Percentiles rank a stretch among this genome's conserved stretches.
Evolutionary conservation across 345 rosid species (phyloP).

Genomic region (Aquilaria yunnanensis): DNA sequence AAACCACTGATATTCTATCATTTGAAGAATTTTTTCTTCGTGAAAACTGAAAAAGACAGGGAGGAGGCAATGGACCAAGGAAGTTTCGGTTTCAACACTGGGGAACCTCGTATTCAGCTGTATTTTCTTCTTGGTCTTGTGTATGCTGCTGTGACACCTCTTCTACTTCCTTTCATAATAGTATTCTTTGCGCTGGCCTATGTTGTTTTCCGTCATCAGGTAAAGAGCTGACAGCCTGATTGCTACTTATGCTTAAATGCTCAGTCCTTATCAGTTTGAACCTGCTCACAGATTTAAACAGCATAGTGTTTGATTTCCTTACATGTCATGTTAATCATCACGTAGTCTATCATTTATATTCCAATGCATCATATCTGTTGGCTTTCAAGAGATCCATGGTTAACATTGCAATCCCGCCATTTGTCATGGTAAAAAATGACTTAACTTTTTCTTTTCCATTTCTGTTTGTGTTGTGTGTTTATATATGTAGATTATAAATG

Average conservation of each 20-base stretch:
- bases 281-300: no score
- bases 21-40: slow-evolving; percentile 80
- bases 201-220: slow-evolving; percentile 91
- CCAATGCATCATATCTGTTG: no score
- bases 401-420: no score
- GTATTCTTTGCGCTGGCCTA: slow-evolving; percentile 76
- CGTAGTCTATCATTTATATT: no score
- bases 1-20: slow-evolving; percentile 80
- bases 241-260: no score
- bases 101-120: slow-evolving; percentile 91
- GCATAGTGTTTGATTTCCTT: no score
- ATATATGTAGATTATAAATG: slow-evolving; percentile 68
- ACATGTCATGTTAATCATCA: no score
- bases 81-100: slow-evolving; percentile 75
- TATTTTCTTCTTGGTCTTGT: slow-evolving; percentile 92
- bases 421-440: background rate
- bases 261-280: no score
- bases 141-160: slow-evolving; percentile 77
- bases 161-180: slow-evolving; percentile 74
- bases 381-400: no score
- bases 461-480: background rate
- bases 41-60: slow-evolving; percentile 93
- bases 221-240: slow-evolving; percentile 16
- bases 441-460: background rate
- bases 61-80: slow-evolving; percentile 94